A percentile compares a stretch with the other conserved stretches of the same genome.
Evolutionary conservation across 2,329 filamentous ascomycete species (phyloP).

Genomic region (Aquanectria penicillioides): DNA sequence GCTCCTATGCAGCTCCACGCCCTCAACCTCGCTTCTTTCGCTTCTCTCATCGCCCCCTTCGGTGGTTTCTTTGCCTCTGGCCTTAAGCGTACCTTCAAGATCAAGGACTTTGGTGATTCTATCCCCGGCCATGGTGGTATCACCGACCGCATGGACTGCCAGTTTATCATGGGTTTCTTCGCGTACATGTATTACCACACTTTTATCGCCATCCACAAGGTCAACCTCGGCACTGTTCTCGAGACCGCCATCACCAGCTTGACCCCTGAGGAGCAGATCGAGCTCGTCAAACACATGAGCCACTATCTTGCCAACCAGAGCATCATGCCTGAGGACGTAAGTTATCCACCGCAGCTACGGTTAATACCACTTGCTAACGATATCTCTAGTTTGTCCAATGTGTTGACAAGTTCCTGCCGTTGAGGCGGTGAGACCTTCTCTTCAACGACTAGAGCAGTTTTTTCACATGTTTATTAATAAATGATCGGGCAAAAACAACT

Average conservation of each 20-base stretch:
- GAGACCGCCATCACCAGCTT: slow-evolving; percentile 93
- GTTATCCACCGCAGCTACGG: slow-evolving; percentile 15
- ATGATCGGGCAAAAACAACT: slow-evolving; percentile 19
- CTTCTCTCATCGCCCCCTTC: slow-evolving; percentile 95
- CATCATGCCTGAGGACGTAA: slow-evolving; percentile 47
- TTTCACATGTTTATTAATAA: slow-evolving; percentile 31
- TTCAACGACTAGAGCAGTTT: slow-evolving; percentile 6
- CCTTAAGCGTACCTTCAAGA: slow-evolving; percentile 98
- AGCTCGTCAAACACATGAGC: slow-evolving; percentile 74
- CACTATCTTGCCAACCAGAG: slow-evolving; percentile 74
- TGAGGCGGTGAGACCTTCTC: slow-evolving; percentile 33
- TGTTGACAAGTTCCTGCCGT: slow-evolving; percentile 38
- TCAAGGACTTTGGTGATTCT: slow-evolving; percentile 99
- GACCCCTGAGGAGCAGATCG: slow-evolving; percentile 86
- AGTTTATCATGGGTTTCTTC: slow-evolving; percentile 99
- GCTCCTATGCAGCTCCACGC: slow-evolving; percentile 95
- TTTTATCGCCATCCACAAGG: slow-evolving; percentile 91
- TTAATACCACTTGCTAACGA: slow-evolving; percentile 11
- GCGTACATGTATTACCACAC: slow-evolving; percentile 98
- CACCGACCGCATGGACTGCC: slow-evolving; percentile 99
- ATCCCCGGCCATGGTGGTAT: slow-evolving; percentile 98
- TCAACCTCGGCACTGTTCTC: slow-evolving; percentile 85
- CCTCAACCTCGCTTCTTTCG: slow-evolving; percentile 89
- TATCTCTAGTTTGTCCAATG: slow-evolving; percentile 37
- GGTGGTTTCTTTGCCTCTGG: slow-evolving; percentile 98